These are phyloP conservation scores for Cicer pinnatifidum DNA, from an alignment of 306 rosid species.

Conservation along the genomic window DNA sequence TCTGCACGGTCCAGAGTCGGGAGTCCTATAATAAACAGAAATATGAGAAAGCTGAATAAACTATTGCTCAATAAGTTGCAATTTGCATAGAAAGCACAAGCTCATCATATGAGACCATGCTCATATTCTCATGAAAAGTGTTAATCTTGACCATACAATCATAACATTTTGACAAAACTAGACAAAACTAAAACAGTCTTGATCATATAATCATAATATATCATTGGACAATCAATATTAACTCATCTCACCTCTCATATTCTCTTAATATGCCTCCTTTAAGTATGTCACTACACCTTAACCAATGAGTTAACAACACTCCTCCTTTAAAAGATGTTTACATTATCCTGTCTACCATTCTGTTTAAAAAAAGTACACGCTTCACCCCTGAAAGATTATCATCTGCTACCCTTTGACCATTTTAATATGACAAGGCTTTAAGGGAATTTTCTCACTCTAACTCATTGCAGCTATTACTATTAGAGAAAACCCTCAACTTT, in stretches of 20 bases:
- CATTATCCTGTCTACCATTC: neutral
- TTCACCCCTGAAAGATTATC: neutral
- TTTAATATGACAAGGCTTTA: neutral
- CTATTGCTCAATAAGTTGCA: slow-evolving; percentile 5
- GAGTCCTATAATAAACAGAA: slow-evolving; percentile 22
- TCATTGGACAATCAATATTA: neutral
- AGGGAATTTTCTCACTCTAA: neutral
- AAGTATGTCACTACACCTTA: neutral
- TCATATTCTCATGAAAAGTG: neutral
- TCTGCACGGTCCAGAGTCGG: neutral
- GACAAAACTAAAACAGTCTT: neutral
- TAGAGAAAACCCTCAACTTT: slow-evolving; percentile 10
- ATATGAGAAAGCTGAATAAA: slow-evolving; percentile 36
- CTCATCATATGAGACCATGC: neutral
- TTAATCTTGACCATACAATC: neutral
- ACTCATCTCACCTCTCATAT: neutral
- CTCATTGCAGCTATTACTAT: neutral
- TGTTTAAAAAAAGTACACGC: neutral
- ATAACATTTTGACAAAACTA: slow-evolving; percentile 1
- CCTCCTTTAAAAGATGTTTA: neutral
- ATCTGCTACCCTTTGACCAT: neutral
- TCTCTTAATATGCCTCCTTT: neutral
- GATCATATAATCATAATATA: slow-evolving; percentile 5
- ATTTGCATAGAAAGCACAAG: neutral
- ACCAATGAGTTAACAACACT: neutral